Base-by-base conservation (phyloP, 2,329 filamentous ascomycete species). In the Peltaster fructicola region DNA sequence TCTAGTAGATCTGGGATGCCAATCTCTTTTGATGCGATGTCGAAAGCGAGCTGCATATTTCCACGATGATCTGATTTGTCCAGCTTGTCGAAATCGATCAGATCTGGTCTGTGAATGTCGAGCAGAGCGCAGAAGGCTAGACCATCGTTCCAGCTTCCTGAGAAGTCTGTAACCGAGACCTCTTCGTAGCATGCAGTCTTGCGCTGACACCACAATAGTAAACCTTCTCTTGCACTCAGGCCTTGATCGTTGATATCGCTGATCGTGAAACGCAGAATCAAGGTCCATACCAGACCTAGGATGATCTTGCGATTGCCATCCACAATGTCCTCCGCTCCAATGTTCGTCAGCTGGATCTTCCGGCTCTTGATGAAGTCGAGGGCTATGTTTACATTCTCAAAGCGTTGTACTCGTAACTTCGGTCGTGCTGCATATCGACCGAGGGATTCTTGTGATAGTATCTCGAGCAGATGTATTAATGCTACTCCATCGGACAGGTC, bases 141-240 rank as follows among this genome's bases (percentile, higher is more conserved):
- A 7, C 88, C 88, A 49, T 98, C 79, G 47, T 93, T 98, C 88
- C 88, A 98, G 52, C 88, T 95, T 16, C 64, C 62, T 29, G 82
- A 92, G 51, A 98, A 98, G 55, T 98, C 85, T 26, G 80, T 68
- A 18, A 98, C 82, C 39, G 95, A 77, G 12, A 98, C 84, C 47
- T 90, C 88, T 32, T 93, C 84, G 51, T 98, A 98, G 55, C 88
- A 98, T 6, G 88, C 88, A 15, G 88, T 98, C 59, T 98, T 98
- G 41, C 88, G 67, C 56, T 98, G 85, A 59, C 88, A 98, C 88
- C 88, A 98, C 13, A 98, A 57, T 29, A 98, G 56, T 42, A 98
- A 57, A 34, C 88, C 88, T 50, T 95, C 88, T 53, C 95, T 93
- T 30, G 88, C 88, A 25, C 85, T 93, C 70, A 95, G 75, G 37